phyloP scores from a whole-genome alignment of 2,329 filamentous ascomycete genomes.

The Gliomastix tumulicola region DNA sequence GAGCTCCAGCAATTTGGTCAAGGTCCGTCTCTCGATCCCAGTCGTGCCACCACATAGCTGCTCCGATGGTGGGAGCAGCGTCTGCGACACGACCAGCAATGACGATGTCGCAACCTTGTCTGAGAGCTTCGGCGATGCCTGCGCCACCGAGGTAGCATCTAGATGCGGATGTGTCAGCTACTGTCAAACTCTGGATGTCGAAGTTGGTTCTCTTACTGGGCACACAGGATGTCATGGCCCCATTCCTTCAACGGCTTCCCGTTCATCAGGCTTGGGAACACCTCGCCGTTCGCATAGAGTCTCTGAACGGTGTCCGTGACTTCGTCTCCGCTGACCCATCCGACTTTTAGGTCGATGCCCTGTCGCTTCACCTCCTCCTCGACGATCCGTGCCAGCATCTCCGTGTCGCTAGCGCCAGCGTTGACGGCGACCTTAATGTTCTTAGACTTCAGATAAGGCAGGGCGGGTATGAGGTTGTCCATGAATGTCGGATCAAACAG shows the following conservation, averaged over 20 bases:
- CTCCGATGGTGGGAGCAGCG: constrained; percentile 42
- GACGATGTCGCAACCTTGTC: constrained; percentile 18
- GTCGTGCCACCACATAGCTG: constrained; percentile 45
- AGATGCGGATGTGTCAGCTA: not conserved
- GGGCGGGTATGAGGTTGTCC: constrained; percentile 27
- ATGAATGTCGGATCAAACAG: constrained; percentile 25
- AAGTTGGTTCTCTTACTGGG: constrained; percentile 1
- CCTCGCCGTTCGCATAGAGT: constrained; percentile 10
- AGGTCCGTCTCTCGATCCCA: constrained; percentile 36
- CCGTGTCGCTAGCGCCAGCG: constrained; percentile 26
- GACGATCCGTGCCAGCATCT: constrained; percentile 15
- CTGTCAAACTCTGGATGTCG: not conserved
- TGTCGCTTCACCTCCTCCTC: constrained; percentile 16
- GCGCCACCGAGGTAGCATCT: constrained; percentile 10
- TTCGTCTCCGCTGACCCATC: constrained; percentile 27
- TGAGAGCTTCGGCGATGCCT: constrained; percentile 8
- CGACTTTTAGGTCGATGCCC: constrained; percentile 21
- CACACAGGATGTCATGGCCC: constrained; percentile 3
- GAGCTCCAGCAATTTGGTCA: constrained; percentile 36
- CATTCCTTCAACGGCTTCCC: constrained; percentile 12
- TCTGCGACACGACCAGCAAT: constrained; percentile 38
- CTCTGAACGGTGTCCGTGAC: constrained; percentile 16
- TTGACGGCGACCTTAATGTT: constrained; percentile 28
- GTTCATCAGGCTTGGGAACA: constrained; percentile 14
- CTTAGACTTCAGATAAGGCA: constrained; percentile 21